These are phyloP conservation scores for Kurtzmaniella cleridarum DNA, from an alignment of 805 yeast genomes.

Conservation along the genomic window DNA sequence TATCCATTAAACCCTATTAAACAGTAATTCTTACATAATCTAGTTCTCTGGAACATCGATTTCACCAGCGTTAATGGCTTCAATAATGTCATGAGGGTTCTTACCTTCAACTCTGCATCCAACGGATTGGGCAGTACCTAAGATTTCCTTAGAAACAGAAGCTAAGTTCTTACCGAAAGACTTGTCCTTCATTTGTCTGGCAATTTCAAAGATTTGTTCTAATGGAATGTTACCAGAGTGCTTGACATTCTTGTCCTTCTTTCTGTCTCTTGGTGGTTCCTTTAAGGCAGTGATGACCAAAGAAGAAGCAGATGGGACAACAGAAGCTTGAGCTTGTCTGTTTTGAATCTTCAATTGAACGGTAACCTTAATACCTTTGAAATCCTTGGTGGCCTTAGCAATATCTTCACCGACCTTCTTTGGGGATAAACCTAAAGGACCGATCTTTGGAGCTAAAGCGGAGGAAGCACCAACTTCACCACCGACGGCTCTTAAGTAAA, in stretches of 20 bases:
- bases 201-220: constrained; percentile 94
- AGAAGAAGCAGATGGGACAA: constrained; percentile 99
- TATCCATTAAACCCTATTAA: constrained; percentile 32
- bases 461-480: constrained; percentile 99
- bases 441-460: constrained; percentile 99
- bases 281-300: constrained; percentile 97
- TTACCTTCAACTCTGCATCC: constrained; percentile 99
- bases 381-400: constrained; percentile 98
- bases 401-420: constrained; percentile 99
- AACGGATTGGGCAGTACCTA: constrained; percentile 99
- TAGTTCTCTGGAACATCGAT: constrained; percentile 86
- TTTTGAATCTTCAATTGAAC: constrained; percentile 98
- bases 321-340: constrained; percentile 99
- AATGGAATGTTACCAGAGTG: constrained; percentile 98
- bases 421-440: constrained; percentile 99
- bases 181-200: constrained; percentile 96
- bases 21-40: constrained; percentile 34
- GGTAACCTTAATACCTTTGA: constrained; percentile 99
- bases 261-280: constrained; percentile 99
- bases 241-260: constrained; percentile 99
- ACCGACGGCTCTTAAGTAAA: constrained; percentile 99
- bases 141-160: constrained; percentile 96
- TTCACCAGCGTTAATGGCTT: constrained; percentile 97
- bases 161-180: constrained; percentile 97
- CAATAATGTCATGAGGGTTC: constrained; percentile 99